Base-by-base conservation (phyloP, 106 monocot genomes). In the Allium cepa region DNA sequence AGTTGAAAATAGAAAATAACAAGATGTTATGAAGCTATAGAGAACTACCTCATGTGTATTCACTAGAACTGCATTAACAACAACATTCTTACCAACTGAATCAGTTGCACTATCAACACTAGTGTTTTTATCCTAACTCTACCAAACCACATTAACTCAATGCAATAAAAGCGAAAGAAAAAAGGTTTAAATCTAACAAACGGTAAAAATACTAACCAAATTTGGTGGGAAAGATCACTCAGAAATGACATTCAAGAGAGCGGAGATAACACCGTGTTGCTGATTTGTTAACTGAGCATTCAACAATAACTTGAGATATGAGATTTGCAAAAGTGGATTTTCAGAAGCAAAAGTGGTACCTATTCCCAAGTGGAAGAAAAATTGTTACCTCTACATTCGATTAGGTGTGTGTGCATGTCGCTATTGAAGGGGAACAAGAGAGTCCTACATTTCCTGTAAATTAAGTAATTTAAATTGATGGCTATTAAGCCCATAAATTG, bases 321-420 rank as follows among this genome's bases (percentile, higher is more conserved):
- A 26, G 10, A 26, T n/a, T 64, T 12, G 12, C 55, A 46, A 22
- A 11, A 11, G 16, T 36, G 59, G 15, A 64, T 58, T 47, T 70
- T 57, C 26, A 59, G 7, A 18, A 56, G 11, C 14, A 46, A 12
- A 55, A 9, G 7, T 2, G 46, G 57, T 73, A 92, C 96, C 96
- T 88, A 88, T 50, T 92, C 96, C 96, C 96, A 97, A 4, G 88
- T 82, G 26, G 88, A 86, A 45, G 91, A 80, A 66, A 97, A 97
- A 72, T 83, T 97, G 84, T 97, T 91, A 46, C 91, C 96, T 47
- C 78, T 84, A 91, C 96, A 46, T 79, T 88, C 10, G 96, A 92
- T 61, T 88, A 88, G 75, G 85, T 66, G 50, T 88, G 76, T 14
- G 70, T 60, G 57, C 66, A 60, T 47, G 91, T 75, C 85, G 82